A percentile compares a stretch with the other conserved stretches of the same genome.
Evolutionary conservation across 768 basidiomycete genomes (phyloP).

Genomic region (Hypsizygus marmoreus): DNA sequence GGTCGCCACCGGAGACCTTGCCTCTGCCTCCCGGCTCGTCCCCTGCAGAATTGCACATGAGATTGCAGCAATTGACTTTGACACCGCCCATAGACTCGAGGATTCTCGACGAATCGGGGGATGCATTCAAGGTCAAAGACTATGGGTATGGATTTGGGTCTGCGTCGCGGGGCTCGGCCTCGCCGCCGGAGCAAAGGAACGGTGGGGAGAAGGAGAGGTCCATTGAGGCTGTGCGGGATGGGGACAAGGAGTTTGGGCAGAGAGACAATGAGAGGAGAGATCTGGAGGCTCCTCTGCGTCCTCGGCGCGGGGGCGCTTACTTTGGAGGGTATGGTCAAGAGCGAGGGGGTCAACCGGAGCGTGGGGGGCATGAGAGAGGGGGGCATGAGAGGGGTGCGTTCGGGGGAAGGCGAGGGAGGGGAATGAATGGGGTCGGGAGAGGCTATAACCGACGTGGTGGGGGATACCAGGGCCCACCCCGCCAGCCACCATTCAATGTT

Average conservation of each 20-base stretch:
- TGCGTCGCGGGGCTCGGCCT: constrained; percentile 13
- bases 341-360: constrained; percentile 7
- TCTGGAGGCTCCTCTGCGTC: constrained; percentile 5
- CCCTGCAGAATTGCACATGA: constrained; percentile 9
- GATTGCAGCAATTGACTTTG: constrained; percentile 8
- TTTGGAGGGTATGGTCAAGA: constrained; percentile 8
- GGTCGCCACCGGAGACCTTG: neutral
- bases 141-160: constrained; percentile 68
- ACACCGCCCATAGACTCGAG: neutral
- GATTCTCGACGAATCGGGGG: constrained; percentile 23
- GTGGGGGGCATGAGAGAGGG: constrained; percentile 20
- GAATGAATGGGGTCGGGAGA: constrained; percentile 34
- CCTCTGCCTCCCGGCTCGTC: constrained; percentile 1
- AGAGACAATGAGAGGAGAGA: constrained; percentile 16
- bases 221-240: constrained; percentile 15
- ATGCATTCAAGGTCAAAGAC: constrained; percentile 57
- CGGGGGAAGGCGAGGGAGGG: constrained; percentile 26
- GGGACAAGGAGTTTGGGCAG: constrained; percentile 14
- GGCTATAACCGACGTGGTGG: constrained; percentile 40
- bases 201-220: constrained; percentile 6
- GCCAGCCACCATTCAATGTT: constrained; percentile 30
- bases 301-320: constrained; percentile 9
- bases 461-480: constrained; percentile 29
- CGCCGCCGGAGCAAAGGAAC: constrained; percentile 18
- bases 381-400: constrained; percentile 33